Base-by-base conservation (phyloP, 108 stramenopile species). In the Cyclotella choctawhatcheeana region DNA sequence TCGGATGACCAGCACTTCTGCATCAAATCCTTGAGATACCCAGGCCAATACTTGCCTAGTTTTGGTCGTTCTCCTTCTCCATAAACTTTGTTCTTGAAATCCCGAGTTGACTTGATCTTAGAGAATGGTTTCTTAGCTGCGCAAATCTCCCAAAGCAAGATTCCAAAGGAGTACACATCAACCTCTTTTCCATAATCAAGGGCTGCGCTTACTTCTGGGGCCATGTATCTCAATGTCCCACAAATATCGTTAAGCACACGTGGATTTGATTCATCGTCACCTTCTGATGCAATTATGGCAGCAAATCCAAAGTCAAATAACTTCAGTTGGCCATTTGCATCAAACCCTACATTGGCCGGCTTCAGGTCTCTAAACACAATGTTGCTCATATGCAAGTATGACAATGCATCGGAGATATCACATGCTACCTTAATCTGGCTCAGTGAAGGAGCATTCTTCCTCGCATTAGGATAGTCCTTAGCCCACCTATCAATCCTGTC, bases 401-500 rank as follows among this genome's bases (percentile, higher is more conserved):
- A 52, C 10, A 88, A 45, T 1, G 79, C 84, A 18, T 64, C 31
- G 1, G 80, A 79, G 45, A 88, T 2, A 21, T 33, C 25, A 47
- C 6, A 47, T n/a, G 58, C 69, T 29, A 48, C 45, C 29, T 58
- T 47, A 2, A 69, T 29, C 25, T 67, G 67, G 21, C 32, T 32
- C 1, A 52, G 62, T 29, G 62, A 45, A 27, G 62, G 62, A 8
- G 44, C 3, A 29, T 64, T 64, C 65, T 52, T 66, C 20, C 21
- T 50, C 6, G 17, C 22, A 16, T 54, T 54, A 27, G 53, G 27
- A 54, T 25, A 63, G 18, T 24, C 59, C 48, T 76, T 71, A 24
- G 77, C 74, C 91, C 91, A 92, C 26, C 85, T 61, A 71, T 77
- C 77, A 64, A 92, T 88, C 31, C 83, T 78, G 24, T 85, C 81